Conservation (phyloP, 148 eudicot genomes). For the Chenopodium suecicum region DNA sequence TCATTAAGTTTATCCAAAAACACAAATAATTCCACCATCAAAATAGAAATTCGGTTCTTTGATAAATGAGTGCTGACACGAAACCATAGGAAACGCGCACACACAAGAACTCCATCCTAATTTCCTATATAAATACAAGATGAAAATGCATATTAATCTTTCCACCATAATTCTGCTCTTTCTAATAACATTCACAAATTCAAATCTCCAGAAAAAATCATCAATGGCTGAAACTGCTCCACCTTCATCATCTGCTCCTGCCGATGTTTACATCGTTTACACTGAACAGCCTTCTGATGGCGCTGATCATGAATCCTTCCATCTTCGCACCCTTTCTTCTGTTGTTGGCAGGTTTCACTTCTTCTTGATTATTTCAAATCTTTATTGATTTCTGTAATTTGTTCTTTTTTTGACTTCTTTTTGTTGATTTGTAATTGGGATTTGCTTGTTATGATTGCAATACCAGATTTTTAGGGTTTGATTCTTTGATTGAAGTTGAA, state of each 20-base stretch:
- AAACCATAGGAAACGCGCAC: not conserved
- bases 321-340: slow-evolving; percentile 56
- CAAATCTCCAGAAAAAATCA: slow-evolving; percentile 16
- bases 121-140: not conserved
- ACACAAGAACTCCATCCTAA: too few relatives aligned
- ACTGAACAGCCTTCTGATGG: slow-evolving; percentile 53
- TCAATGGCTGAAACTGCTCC: slow-evolving; percentile 32
- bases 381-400: too few relatives aligned
- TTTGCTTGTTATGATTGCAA: too few relatives aligned
- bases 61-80: not conserved
- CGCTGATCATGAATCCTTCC: slow-evolving; percentile 54
- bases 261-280: slow-evolving; percentile 64
- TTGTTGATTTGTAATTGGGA: not conserved
- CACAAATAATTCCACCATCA: too few relatives aligned
- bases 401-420: not conserved
- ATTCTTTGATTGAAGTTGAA: not conserved
- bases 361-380: not conserved
- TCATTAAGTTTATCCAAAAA: too few relatives aligned
- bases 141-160: not conserved
- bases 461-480: not conserved
- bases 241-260: slow-evolving; percentile 13
- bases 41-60: too few relatives aligned
- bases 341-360: slow-evolving; percentile 47
- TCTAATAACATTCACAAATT: not conserved
- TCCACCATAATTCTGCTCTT: not conserved